Percentiles rank a stretch among this genome's conserved stretches.
Conservation (phyloP, 768 basidiomycete genomes). For the Guyanaporus albipodus region DNA sequence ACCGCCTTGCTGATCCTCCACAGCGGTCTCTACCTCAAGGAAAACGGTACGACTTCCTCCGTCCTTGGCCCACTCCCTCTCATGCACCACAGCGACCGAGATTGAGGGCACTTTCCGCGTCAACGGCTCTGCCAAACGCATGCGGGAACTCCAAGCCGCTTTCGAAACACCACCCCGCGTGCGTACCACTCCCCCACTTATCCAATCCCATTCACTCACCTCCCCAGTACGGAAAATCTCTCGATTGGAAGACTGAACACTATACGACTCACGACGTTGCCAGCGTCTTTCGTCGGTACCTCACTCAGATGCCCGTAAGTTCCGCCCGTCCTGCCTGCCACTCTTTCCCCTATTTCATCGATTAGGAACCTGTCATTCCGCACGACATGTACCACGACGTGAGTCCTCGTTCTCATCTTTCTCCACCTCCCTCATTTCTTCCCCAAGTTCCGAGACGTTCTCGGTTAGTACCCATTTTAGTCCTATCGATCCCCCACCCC, state of each 20-base stretch:
- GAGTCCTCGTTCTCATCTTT: conserved; percentile 33
- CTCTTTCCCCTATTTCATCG: conserved; percentile 8
- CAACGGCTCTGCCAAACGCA: conserved; percentile 91
- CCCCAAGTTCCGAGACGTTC: conserved; percentile 69
- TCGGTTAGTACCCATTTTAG: conserved; percentile 45
- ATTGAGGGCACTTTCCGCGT: conserved; percentile 93
- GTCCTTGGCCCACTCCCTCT: neutral
- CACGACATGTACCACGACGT: conserved; percentile 84
- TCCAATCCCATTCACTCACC: conserved; percentile 4
- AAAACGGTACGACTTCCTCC: conserved; percentile 58
- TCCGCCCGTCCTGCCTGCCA: conserved; percentile 1
- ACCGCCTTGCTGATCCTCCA: conserved; percentile 4
- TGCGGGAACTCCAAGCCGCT: conserved; percentile 88
- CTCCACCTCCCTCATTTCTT: conserved; percentile 7
- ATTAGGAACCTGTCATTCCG: conserved; percentile 92
- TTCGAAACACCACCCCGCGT: conserved; percentile 91
- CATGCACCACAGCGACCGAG: conserved; percentile 63
- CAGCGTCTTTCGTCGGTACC: conserved; percentile 91
- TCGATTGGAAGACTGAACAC: conserved; percentile 83
- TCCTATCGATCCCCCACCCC: conserved; percentile 5
- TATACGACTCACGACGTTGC: conserved; percentile 98
- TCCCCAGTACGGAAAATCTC: conserved; percentile 81
- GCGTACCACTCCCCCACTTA: conserved; percentile 16
- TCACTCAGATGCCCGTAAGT: conserved; percentile 95
- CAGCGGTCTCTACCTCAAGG: conserved; percentile 92